Evolutionary conservation across 768 basidiomycete genomes (phyloP).

Genomic region (Pisolithus microcarpus): DNA sequence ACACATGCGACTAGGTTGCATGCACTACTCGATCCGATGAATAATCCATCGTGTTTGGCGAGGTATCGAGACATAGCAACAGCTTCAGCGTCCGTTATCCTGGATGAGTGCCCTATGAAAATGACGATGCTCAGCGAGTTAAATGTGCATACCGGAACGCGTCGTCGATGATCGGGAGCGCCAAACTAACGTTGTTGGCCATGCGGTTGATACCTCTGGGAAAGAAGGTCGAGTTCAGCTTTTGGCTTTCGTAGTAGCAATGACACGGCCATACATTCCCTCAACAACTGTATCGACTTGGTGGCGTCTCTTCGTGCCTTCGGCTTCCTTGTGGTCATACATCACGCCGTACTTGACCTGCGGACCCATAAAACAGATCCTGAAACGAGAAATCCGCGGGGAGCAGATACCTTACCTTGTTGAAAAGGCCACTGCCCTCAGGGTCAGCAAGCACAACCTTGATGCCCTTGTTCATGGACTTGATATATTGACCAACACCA

Average conservation of each 20-base stretch:
- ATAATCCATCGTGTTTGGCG: slow-evolving; percentile 84
- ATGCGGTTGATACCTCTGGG: slow-evolving; percentile 85
- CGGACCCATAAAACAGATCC: background rate
- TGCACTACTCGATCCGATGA: slow-evolving; percentile 92
- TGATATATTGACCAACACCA: slow-evolving; percentile 74
- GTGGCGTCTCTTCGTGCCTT: slow-evolving; percentile 88
- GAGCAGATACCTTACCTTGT: slow-evolving; percentile 52
- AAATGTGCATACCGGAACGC: slow-evolving; percentile 60
- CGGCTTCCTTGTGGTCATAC: slow-evolving; percentile 88
- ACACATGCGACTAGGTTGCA: slow-evolving; percentile 94
- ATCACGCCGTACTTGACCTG: slow-evolving; percentile 89
- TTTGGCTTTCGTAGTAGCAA: background rate
- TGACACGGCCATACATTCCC: slow-evolving; percentile 55
- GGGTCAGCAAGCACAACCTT: slow-evolving; percentile 81
- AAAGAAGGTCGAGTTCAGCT: background rate
- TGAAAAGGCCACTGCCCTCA: slow-evolving; percentile 90
- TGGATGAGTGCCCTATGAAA: slow-evolving; percentile 21
- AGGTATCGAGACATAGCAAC: slow-evolving; percentile 94
- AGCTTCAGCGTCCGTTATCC: slow-evolving; percentile 89
- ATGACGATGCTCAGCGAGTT: background rate
- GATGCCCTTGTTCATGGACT: slow-evolving; percentile 60
- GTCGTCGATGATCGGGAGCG: slow-evolving; percentile 79
- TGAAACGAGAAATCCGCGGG: background rate
- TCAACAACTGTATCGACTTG: slow-evolving; percentile 97
- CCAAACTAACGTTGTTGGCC: slow-evolving; percentile 85